Base-by-base conservation (phyloP, 306 rosid species). In the Nissolia schottii region DNA sequence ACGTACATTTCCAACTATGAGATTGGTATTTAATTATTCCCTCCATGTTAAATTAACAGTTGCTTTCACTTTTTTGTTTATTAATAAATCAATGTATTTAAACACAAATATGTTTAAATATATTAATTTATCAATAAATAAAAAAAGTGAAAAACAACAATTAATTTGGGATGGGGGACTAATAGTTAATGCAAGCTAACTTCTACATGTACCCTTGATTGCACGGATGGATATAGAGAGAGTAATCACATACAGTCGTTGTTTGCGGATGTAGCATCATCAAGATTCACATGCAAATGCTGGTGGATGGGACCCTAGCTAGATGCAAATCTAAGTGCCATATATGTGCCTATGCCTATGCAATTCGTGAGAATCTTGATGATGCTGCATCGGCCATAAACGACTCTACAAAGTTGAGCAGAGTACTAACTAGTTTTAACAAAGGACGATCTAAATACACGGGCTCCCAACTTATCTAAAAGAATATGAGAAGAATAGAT, bases 331-430 rank as follows among this genome's bases (percentile, higher is more conserved):
- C 48, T 20, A 62, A 71, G 8, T 60, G 61, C 79, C n/a, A n/a
- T n/a, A n/a, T n/a, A n/a, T 71, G 53, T 49, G 51, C 27, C 71
- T 48, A 64, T 69, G 72, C 72, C 65, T 49, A 23, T 28, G 60
- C 70, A 8, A 74, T 65, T 79, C 70, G 40, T 91, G 97, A 89
- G 98, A 94, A 91, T 94, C 98, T 94, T 91, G 98, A 94, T 94
- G 98, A 94, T 94, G 98, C 97, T 91, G 97, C 98, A 91, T 89
- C 95, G 49, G 96, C 97, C 86, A 87, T 86, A 69, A 84, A 89
- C 83, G 89, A 74, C 96, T 89, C 62, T 68, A 63, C 46, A 79
- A 72, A 72, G 55, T 43, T 59, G 48, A 5, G 23, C 7, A 15
- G 4, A 32, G 53, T 73, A 37, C 45, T 60, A 13, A 37, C 45